Evolutionary conservation across 2,329 filamentous ascomycete genomes (phyloP), one percentile per base, ranked within the genome.

Genomic region (Alternaria brassicicola): DNA sequence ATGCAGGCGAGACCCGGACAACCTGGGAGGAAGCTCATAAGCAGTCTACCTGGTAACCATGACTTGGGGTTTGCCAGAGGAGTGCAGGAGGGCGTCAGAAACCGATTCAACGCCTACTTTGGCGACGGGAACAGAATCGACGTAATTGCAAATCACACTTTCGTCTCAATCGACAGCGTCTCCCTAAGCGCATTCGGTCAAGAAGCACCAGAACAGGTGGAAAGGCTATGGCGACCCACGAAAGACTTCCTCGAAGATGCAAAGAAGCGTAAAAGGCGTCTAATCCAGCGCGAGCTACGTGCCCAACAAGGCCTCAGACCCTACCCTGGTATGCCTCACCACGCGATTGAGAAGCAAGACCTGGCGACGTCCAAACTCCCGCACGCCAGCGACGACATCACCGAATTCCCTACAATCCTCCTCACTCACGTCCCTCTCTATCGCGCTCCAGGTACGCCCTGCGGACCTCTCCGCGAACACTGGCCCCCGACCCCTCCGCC

Each of bases 351-450:
- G 47, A 74, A 85, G 26, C 77, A 79, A n/a, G 76, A 81, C n/a
- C 69, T 66, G 1, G 63, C 60, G 28, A 72, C 61, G 61, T 74
- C 71, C 33, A 48, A 61, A n/a, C 65, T 77, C 9, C 74, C 69
- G 30, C 67, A 72, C 35, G 64, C 69, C 17, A 73, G 82, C 41
- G 78, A 79, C 12, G 77, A 78, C 1, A 79, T 83, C n/a, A 68
- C 77, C 3, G 89, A 92, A 33, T 86, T 98, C 48, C 95, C 95
- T 10, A 93, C 94, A 0, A 87, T 99, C 58, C 84, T 99, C 2
- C 86, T 99, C 9, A 92, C 91, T 0, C 95, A 99, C 70, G 92
- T 98, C 0, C 95, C 95, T 0, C 82, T 99, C 7, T 97, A 92
- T 71, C 89, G 95, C 59, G 84, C 87, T 0, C 86, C 89, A 0